Conservation (phyloP, 164 flowering plant species). For the Tinospora cordifolia region DNA sequence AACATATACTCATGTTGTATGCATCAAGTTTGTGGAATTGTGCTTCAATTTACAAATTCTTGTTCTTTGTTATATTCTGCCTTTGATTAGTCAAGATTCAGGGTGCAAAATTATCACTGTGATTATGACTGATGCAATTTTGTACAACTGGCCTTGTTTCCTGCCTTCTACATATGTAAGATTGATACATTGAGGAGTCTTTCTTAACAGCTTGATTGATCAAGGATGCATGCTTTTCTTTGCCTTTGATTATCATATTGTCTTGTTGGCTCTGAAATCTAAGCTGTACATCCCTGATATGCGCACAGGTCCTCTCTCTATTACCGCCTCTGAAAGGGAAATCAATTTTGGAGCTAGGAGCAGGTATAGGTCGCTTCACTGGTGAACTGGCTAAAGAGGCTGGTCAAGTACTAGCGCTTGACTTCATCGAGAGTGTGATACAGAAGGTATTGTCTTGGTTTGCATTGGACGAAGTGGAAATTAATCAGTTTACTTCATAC, state of each 20-base stretch:
- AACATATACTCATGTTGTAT: background rate
- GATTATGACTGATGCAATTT: background rate
- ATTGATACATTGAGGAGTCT: background rate
- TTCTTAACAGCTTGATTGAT: background rate
- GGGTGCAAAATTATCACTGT: background rate
- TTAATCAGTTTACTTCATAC: background rate
- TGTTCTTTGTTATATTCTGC: background rate
- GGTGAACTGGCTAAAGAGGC: constrained; percentile 85
- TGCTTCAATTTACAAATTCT: background rate
- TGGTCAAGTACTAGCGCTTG: constrained; percentile 62
- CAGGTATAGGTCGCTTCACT: constrained; percentile 95
- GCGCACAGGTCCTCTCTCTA: constrained; percentile 63
- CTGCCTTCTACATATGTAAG: background rate
- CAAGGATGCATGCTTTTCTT: background rate
- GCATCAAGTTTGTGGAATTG: background rate
- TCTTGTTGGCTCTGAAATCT: background rate
- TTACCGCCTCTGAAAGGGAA: constrained; percentile 81
- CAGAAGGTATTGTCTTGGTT: constrained; percentile 50
- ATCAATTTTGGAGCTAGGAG: constrained; percentile 78
- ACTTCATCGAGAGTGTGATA: constrained; percentile 78
- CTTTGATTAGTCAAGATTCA: background rate
- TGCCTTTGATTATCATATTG: background rate
- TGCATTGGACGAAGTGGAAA: background rate
- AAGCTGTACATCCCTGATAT: background rate
- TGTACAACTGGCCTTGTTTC: background rate